Conservation (phyloP, 2,329 filamentous ascomycete genomes). For the Aspergillus viridinutans region DNA sequence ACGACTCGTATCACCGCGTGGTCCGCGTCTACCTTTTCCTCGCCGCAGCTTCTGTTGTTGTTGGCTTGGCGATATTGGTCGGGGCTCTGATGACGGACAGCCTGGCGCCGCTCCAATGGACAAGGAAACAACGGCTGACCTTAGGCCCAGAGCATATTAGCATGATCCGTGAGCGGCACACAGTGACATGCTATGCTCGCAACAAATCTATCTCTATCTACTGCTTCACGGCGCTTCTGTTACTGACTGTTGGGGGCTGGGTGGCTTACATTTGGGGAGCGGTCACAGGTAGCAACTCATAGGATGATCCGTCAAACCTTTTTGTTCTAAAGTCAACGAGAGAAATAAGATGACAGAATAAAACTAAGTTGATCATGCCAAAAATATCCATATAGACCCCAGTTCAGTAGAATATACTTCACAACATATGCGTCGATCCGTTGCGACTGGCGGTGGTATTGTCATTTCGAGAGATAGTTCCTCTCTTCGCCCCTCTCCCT, state of each 20-base stretch:
- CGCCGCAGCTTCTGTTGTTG: constrained; percentile 46
- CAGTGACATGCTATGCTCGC: constrained; percentile 32
- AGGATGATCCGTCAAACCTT: neutral
- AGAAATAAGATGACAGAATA: no score
- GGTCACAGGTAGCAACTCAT: constrained; percentile 49
- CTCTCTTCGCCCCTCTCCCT: no score
- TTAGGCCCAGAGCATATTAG: constrained; percentile 44
- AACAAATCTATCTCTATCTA: constrained; percentile 42
- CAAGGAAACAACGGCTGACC: constrained; percentile 48
- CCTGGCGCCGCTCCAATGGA: constrained; percentile 55
- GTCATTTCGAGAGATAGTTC: no score
- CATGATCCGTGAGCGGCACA: constrained; percentile 40
- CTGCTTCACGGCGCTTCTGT: constrained; percentile 43
- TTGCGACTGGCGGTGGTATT: no score
- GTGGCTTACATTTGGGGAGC: constrained; percentile 59
- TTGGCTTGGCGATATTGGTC: constrained; percentile 40
- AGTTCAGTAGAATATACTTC: no score
- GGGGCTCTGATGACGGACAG: constrained; percentile 40
- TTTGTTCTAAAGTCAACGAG: no score
- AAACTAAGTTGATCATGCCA: no score
- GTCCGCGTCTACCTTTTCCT: constrained; percentile 55
- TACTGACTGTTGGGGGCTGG: constrained; percentile 48
- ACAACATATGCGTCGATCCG: no score
- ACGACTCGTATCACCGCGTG: constrained; percentile 54
- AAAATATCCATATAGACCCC: no score